A percentile compares a stretch with the other conserved stretches of the same genome.
These are phyloP conservation scores for Polytrichum formosum DNA, from an alignment of 225 moss, liverwort and hornwort genomes.

Conservation along the genomic window DNA sequence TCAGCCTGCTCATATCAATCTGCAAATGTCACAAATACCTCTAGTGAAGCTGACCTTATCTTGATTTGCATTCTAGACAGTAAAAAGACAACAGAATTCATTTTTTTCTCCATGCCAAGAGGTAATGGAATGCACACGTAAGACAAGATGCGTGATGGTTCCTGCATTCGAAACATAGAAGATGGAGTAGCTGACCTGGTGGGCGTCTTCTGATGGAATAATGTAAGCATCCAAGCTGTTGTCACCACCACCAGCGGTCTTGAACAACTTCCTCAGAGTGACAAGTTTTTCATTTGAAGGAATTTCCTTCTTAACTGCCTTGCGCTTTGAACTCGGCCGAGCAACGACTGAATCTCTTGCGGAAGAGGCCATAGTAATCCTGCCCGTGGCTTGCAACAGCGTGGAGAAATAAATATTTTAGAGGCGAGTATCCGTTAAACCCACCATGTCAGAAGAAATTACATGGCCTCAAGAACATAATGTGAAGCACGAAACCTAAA, in stretches of 20 bases:
- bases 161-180: not conserved
- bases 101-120: too few species aligned
- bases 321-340: slow-evolving; percentile 68
- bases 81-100: too few species aligned
- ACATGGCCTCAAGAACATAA: not conserved
- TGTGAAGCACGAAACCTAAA: too few species aligned
- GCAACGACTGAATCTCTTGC: slow-evolving; percentile 64
- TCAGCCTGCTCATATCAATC: not conserved
- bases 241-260: slow-evolving; percentile 27
- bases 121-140: too few species aligned
- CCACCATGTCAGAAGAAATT: not conserved
- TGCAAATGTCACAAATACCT: too few species aligned
- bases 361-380: slow-evolving; percentile 25
- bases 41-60: too few species aligned
- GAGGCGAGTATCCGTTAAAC: not conserved
- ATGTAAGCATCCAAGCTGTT: slow-evolving; percentile 83
- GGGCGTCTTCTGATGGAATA: slow-evolving; percentile 94
- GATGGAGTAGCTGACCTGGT: slow-evolving; percentile 59
- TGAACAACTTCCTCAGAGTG: slow-evolving; percentile 52
- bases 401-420: not conserved
- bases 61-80: too few species aligned
- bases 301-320: slow-evolving; percentile 38
- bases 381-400: slow-evolving; percentile 30
- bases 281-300: slow-evolving; percentile 62
- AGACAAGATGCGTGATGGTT: too few species aligned